Evolutionary conservation across 2,329 filamentous ascomycete genomes (phyloP).

Genomic region (Scedosporium minutisporum): DNA sequence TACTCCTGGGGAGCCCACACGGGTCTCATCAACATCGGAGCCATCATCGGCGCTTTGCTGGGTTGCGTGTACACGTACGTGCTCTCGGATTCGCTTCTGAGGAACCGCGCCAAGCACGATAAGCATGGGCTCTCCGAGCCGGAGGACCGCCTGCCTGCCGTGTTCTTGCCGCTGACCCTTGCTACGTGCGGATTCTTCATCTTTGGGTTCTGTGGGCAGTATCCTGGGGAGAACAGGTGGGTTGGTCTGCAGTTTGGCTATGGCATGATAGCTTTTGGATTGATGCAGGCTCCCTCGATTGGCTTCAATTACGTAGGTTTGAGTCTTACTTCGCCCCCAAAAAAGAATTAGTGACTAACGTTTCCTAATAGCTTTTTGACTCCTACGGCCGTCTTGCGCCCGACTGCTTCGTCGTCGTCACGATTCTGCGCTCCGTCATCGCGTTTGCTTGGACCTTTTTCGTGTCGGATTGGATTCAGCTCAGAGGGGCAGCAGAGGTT

Average conservation of each 20-base stretch:
- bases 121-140: conserved; percentile 24
- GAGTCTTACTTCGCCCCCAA: background rate
- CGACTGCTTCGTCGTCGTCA: conserved; percentile 45
- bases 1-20: conserved; percentile 77
- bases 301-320: conserved; percentile 29
- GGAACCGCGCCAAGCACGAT: conserved; percentile 62
- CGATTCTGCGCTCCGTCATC: conserved; percentile 36
- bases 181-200: conserved; percentile 23
- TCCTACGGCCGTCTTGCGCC: conserved; percentile 34
- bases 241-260: conserved; percentile 23
- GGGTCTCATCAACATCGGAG: conserved; percentile 76
- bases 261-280: conserved; percentile 26
- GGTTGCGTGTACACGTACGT: conserved; percentile 67
- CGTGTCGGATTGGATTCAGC: conserved; percentile 34
- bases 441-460: conserved; percentile 47
- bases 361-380: conserved; percentile 34
- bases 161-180: conserved; percentile 19
- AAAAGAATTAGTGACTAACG: background rate
- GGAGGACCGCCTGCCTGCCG: conserved; percentile 20
- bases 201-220: conserved; percentile 26
- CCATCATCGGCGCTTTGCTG: conserved; percentile 74
- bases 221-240: conserved; percentile 20
- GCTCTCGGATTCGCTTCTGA: conserved; percentile 63
- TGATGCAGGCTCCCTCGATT: conserved; percentile 27
- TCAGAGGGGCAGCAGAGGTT: conserved; percentile 31